Evolutionary conservation across 805 yeast species (phyloP).

Genomic region (Allodekkera sacchari): DNA sequence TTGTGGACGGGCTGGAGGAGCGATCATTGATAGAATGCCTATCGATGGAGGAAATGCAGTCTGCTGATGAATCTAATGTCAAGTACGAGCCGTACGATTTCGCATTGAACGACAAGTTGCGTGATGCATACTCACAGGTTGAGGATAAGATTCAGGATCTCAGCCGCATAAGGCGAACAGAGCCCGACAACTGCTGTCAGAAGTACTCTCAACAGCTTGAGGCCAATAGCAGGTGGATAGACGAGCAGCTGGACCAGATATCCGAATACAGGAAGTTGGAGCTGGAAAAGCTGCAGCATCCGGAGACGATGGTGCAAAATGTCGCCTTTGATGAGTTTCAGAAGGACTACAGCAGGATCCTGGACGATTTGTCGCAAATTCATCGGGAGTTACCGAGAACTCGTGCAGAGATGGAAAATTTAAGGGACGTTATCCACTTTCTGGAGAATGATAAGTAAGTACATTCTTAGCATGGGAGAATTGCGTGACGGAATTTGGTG

Average conservation of each 20-base stretch:
- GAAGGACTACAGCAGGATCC: constrained; percentile 8
- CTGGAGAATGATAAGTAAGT: constrained; percentile 7
- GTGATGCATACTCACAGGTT: constrained; percentile 48
- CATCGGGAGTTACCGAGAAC: constrained; percentile 30
- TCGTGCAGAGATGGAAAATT: constrained; percentile 27
- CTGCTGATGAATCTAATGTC: constrained; percentile 14
- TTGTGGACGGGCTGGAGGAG: constrained; percentile 42
- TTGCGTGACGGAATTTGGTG: no score
- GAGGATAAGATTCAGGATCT: constrained; percentile 55
- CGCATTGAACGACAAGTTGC: constrained; percentile 49
- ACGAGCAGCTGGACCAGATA: constrained; percentile 13
- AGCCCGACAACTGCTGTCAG: constrained; percentile 35
- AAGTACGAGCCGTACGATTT: constrained; percentile 66
- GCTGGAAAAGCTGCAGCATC: constrained; percentile 1
- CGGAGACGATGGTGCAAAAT: constrained; percentile 1
- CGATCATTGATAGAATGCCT: constrained; percentile 1
- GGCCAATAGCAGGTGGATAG: constrained; percentile 9
- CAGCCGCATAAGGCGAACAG: constrained; percentile 43
- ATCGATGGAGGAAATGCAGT: constrained; percentile 7
- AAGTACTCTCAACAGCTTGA: constrained; percentile 26
- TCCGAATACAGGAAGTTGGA: constrained; percentile 7
- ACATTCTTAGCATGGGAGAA: no score
- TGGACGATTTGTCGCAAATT: constrained; percentile 26
- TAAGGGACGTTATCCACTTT: constrained; percentile 16
- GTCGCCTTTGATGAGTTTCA: constrained; percentile 6